Evolutionary conservation across 139 green algal species (phyloP).

Genomic region (Ostreobium quekettii): DNA sequence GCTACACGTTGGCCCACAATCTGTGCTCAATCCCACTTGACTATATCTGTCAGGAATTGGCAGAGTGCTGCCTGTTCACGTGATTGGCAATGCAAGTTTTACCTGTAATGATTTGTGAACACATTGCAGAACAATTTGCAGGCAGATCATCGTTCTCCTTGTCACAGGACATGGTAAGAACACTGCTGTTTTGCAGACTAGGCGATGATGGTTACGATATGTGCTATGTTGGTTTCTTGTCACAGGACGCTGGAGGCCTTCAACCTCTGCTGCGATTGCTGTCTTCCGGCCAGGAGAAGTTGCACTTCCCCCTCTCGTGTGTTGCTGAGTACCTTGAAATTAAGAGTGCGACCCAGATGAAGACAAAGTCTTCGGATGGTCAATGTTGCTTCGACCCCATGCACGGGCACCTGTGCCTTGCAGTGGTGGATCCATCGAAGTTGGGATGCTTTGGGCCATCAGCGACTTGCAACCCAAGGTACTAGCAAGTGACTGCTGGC

Average conservation of each 20-base stretch:
- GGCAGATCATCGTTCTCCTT: too few relatives aligned
- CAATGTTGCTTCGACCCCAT: conserved; percentile 32
- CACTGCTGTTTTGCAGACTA: too few relatives aligned
- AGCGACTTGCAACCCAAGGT: conserved; percentile 1
- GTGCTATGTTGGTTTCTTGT: neutral
- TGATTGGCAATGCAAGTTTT: too few relatives aligned
- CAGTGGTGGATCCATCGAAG: neutral
- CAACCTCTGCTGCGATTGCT: conserved; percentile 28
- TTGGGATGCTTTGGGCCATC: conserved; percentile 22
- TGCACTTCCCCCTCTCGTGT: conserved; percentile 27
- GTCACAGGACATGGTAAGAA: too few relatives aligned
- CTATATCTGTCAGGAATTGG: too few relatives aligned
- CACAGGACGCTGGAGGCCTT: conserved; percentile 23
- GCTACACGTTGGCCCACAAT: too few relatives aligned
- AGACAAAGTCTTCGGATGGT: conserved; percentile 9
- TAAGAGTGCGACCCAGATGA: neutral
- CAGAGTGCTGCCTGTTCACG: too few relatives aligned
- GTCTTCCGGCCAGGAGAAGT: conserved; percentile 26
- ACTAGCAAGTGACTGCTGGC: too few relatives aligned
- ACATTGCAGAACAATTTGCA: too few relatives aligned
- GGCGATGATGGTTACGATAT: too few relatives aligned
- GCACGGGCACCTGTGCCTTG: conserved; percentile 24
- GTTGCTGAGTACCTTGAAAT: conserved; percentile 20
- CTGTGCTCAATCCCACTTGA: too few relatives aligned
- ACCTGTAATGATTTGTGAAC: too few relatives aligned